Conservation (phyloP, 768 basidiomycete genomes). For the Boletus sp. region DNA sequence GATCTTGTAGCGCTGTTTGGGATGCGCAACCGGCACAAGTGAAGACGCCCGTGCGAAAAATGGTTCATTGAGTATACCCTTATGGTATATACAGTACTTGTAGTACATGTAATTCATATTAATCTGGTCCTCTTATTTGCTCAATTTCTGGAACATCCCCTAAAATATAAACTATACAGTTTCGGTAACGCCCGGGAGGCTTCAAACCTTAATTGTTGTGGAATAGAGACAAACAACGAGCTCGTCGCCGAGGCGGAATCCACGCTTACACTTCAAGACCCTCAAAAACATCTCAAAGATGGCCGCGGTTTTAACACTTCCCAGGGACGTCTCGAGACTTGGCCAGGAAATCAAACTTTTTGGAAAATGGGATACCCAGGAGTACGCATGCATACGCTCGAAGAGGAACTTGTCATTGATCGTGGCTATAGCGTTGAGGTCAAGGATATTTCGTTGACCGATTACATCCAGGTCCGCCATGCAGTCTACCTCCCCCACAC, state of each 20-base stretch:
- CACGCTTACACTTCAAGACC: slow-evolving; percentile 20
- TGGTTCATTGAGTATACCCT: background rate
- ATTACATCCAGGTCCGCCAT: slow-evolving; percentile 99
- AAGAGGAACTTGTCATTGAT: slow-evolving; percentile 14
- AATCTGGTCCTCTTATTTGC: background rate
- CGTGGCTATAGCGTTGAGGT: slow-evolving; percentile 76
- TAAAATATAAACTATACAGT: slow-evolving; percentile 28
- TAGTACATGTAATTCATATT: too few relatives aligned
- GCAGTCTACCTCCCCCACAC: slow-evolving; percentile 98
- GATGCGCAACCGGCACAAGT: slow-evolving; percentile 26
- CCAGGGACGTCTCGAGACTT: slow-evolving; percentile 76
- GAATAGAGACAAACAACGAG: slow-evolving; percentile 25
- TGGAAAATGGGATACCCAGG: slow-evolving; percentile 97
- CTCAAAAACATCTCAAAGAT: slow-evolving; percentile 48
- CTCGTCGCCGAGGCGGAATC: slow-evolving; percentile 19
- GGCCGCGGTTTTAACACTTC: slow-evolving; percentile 68
- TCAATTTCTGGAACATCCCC: background rate
- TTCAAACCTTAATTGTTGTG: slow-evolving; percentile 25
- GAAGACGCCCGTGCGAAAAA: background rate
- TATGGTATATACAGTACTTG: slow-evolving; percentile 16
- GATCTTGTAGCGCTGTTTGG: slow-evolving; percentile 63
- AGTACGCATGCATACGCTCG: slow-evolving; percentile 52
- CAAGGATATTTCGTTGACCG: slow-evolving; percentile 97
- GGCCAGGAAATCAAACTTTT: slow-evolving; percentile 93
- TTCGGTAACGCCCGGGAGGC: slow-evolving; percentile 21